A percentile compares a stretch with the other conserved stretches of the same genome.
phyloP scores from a whole-genome alignment of 148 eudicot genomes.

The Silene uniflora region DNA sequence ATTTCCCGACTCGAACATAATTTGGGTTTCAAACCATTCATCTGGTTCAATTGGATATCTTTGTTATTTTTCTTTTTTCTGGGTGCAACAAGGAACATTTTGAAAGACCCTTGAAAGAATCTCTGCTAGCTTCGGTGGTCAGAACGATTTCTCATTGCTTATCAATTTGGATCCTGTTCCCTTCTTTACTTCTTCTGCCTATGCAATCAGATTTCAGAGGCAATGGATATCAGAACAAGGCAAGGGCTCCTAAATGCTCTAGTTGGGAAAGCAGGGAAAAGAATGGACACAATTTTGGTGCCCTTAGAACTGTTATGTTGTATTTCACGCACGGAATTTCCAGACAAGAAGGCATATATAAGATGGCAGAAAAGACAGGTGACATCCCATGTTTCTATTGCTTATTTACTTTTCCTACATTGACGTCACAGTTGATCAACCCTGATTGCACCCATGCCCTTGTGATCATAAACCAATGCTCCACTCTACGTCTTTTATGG shows the following conservation, averaged over 20 bases:
- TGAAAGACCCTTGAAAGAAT: neutral
- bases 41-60: neutral
- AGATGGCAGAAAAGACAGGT: slow-evolving; percentile 99
- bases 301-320: slow-evolving; percentile 90
- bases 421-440: slow-evolving; percentile 1
- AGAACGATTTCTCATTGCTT: neutral
- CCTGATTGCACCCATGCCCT: neutral
- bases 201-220: slow-evolving; percentile 79
- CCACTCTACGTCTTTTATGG: neutral
- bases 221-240: slow-evolving; percentile 95
- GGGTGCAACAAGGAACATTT: neutral
- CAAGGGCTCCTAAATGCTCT: slow-evolving; percentile 90
- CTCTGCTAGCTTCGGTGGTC: neutral
- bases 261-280: slow-evolving; percentile 83
- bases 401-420: slow-evolving; percentile 13
- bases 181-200: slow-evolving; percentile 19
- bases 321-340: slow-evolving; percentile 81
- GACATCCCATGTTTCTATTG: slow-evolving; percentile 30
- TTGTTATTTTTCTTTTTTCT: neutral
- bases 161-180: neutral
- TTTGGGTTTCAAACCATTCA: neutral
- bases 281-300: slow-evolving; percentile 94
- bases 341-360: slow-evolving; percentile 97
- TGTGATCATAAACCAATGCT: neutral
- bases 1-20: neutral